phyloP scores from a whole-genome alignment of 2,329 filamentous ascomycete species.

The Exophiala mesophila region DNA sequence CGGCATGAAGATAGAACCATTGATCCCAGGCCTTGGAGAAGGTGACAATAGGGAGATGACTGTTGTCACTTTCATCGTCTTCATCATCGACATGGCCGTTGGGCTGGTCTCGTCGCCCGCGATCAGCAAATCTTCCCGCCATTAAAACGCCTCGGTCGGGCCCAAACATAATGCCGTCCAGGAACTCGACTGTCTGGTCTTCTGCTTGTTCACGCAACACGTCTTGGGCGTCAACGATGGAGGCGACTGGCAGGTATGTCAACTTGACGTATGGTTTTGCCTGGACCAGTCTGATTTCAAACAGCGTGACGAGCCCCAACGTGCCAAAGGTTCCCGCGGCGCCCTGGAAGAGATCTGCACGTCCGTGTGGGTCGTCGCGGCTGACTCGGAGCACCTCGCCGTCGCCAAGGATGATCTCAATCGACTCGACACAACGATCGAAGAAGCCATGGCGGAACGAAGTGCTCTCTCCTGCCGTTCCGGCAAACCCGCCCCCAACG shows the following conservation, averaged over 20 bases:
- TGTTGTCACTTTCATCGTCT: not conserved
- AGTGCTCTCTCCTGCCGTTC: conserved; percentile 64
- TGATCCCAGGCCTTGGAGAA: conserved; percentile 36
- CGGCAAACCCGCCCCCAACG: conserved; percentile 62
- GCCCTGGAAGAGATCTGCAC: conserved; percentile 61
- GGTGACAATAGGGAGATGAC: conserved; percentile 15
- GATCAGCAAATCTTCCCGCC: conserved; percentile 53
- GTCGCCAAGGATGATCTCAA: conserved; percentile 62
- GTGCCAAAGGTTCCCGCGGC: conserved; percentile 63
- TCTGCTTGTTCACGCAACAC: conserved; percentile 39
- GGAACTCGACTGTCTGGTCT: conserved; percentile 39
- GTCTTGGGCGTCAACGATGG: conserved; percentile 33
- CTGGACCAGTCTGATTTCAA: conserved; percentile 44
- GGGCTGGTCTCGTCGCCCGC: conserved; percentile 22
- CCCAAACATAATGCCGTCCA: conserved; percentile 49
- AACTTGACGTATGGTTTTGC: conserved; percentile 47
- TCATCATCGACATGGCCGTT: not conserved
- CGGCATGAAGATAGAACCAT: conserved; percentile 48
- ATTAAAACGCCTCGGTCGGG: conserved; percentile 53
- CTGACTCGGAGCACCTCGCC: conserved; percentile 47
- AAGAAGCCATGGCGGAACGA: conserved; percentile 66
- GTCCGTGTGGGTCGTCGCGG: conserved; percentile 44
- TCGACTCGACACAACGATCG: conserved; percentile 55
- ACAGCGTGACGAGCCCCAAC: conserved; percentile 59
- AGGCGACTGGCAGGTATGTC: conserved; percentile 42